Percentiles rank a stretch among this genome's conserved stretches.
phyloP scores from a whole-genome alignment of 352 stramenopile genomes.

The Globisporangium abappressorium region DNA sequence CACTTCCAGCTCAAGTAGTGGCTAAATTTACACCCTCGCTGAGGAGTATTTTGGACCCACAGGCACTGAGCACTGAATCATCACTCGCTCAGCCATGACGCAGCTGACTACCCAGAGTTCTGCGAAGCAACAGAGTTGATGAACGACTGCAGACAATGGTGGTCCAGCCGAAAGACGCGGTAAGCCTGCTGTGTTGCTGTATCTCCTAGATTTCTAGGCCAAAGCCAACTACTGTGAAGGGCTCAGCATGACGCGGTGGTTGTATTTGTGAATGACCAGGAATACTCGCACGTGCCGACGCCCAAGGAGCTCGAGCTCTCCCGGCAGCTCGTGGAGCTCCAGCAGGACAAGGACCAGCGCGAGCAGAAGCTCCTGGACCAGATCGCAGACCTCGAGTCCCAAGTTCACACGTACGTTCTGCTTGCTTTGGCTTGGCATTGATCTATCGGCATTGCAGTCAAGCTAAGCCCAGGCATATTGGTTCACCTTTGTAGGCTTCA shows the following conservation, averaged over 20 bases:
- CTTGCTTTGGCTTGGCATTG: background rate
- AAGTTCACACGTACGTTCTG: slow-evolving; percentile 60
- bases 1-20: background rate
- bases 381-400: slow-evolving; percentile 61
- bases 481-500: slow-evolving; percentile 37
- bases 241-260: no score
- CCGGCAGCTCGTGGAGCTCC: slow-evolving; percentile 55
- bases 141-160: slow-evolving; percentile 1
- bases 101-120: background rate
- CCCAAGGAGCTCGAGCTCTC: slow-evolving; percentile 73
- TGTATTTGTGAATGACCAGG: slow-evolving; percentile 25
- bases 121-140: background rate
- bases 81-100: background rate
- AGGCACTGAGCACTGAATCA: background rate
- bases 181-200: background rate
- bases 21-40: background rate
- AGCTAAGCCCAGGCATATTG: no score
- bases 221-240: background rate
- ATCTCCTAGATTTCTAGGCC: background rate
- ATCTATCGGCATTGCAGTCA: no score
- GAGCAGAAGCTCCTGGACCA: slow-evolving; percentile 59
- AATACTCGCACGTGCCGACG: slow-evolving; percentile 68
- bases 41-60: background rate
- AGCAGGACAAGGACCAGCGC: slow-evolving; percentile 65
- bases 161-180: slow-evolving; percentile 13